Evolutionary conservation across 2,329 filamentous ascomycete genomes (phyloP), one percentile per base, ranked within the genome.

Genomic region (Colletotrichum sojae): DNA sequence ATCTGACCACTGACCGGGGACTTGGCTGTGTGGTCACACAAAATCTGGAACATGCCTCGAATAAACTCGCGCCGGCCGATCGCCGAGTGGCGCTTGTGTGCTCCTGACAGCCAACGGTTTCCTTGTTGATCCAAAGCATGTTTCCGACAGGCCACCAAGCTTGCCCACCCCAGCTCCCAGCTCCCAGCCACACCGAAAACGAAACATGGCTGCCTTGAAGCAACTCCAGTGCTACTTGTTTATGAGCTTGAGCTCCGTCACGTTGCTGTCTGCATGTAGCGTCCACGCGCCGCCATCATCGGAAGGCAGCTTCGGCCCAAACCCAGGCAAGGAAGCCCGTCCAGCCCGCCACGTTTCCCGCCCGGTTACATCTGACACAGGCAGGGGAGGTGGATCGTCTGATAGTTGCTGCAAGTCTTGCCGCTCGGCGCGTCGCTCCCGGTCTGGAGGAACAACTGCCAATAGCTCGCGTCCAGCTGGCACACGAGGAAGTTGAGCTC

Each of bases 401-500:
- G 85, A 67, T 84, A 86, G 74, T 87, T 87, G 71, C 83, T 87
- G 72, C 86, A 88, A 5, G 79, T 83, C 75, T 78, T 79, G 2
- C 84, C 85, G 59, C 79, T 82, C 2, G 86, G 85, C 43, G 78
- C 78, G 46, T 85, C 83, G 56, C 81, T 84, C 1, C 86, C 85
- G 2, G 83, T 87, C 77, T 88, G 86, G 53, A 88, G 76, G 71
- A 83, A 88, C 15, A 88, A 72, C 75, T 86, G 83, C 76, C 84
- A 88, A 57, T 84, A 87, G 6, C 76, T 74, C 1, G 74, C 78
- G 13, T 78, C 78, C 13, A 83, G 75, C 68, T 81, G 77, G 73
- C 85, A 88, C 12, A 79, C 85, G 3, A 88, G 75, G 74, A 86
- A 87, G 72, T 88, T 87, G 59, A 88, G 78, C 75, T 87, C 80